Base-by-base conservation (phyloP, 805 yeast genomes). In the Yamadazyma sp. region DNA sequence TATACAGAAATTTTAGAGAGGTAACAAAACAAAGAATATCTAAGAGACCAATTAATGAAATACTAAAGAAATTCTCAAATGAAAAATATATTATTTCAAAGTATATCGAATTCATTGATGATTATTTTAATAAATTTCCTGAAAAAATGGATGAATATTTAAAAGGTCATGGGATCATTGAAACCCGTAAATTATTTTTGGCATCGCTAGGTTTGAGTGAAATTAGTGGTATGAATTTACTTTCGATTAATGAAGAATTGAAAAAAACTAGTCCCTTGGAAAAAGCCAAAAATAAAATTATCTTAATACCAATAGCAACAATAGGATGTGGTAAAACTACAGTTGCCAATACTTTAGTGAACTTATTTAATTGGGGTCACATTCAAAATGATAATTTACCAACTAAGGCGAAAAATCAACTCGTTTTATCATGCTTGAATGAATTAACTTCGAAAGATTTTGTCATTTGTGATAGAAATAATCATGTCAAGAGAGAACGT, bases 271-370 rank as follows among this genome's bases (percentile, higher is more conserved):
- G 57, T 23, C 28, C 17, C 3, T 7, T 27, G 8, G 31, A 27
- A 5, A 14, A 31, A 9, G 58, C 52, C 23, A 27, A 33, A n/a
- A 30, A 39, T 26, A 80, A 80, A 45, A 82, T 76, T 52, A 72
- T 86, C 0, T 50, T 93, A 3, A 75, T 87, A 1, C 91, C 98
- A 0, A 77, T 89, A 3, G 88, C 97, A 0, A 87, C 95, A 0
- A 75, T 91, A 34, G 98, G 98, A 0, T 86, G 96, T 58, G 98
- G 98, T 6, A 93, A 93, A 53, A 88, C 97, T 0, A 87, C 97
- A 0, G 75, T 85, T 0, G 76, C 85, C 5, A 53, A 76, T 23
- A 79, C 89, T 0, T 62, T 93, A 26, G 42, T 50, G 0, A 50
- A 67, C 7, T 55, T 89, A 7, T 80, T 66, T 36, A 38, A 40